Base-by-base conservation (phyloP, 2,329 filamentous ascomycete genomes). In the Fusarium dimerum region DNA sequence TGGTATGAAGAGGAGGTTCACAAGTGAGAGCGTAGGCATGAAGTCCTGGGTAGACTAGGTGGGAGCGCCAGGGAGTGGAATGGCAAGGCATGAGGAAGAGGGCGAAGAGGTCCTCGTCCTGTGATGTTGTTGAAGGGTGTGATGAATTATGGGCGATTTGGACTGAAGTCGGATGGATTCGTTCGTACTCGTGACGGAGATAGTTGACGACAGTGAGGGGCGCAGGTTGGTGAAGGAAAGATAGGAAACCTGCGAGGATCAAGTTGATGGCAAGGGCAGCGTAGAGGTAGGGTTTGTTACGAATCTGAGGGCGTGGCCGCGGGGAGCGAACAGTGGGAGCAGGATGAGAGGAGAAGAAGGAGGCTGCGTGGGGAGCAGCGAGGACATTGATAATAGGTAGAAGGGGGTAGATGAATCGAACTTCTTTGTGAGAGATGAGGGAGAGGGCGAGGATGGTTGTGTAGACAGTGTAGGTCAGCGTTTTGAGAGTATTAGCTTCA, bases 81-180 rank as follows among this genome's bases (percentile, higher is more conserved):
- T 99, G 94, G 74, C 94, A 99, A 10, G 94, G 94, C 81, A 92
- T 96, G 20, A 99, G 80, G 73, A 97, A 97, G 17, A 88, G 87
- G 34, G 87, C 84, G 63, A 86, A 87, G 11, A 85, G 77, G 52
- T 82, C 79, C 8, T 66, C 60, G 11, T 62, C 62, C 1, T 59
- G 66, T 56, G 48, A 63, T 50, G 52, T 62, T 47, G 76, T 66
- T 26, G 55, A 51, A 38, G 56, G 63, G 34, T 45, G 57, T 11
- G 56, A 45, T 15, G 20, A 26, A 26, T 34, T 40, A 42, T 65
- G 65, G 18, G 63, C 59, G 26, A 62, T 47, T 3, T 49, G 53
- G 7, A 62, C 58, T 40, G 63, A 55, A 29, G 60, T 38, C 1
- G 80, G 75, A 60, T 84, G 79, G 34, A 83, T 72, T 42, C 71